A percentile compares a stretch with the other conserved stretches of the same genome.
Conservation (phyloP, 176 grass and related monocot species). For the Stipa capillata region DNA sequence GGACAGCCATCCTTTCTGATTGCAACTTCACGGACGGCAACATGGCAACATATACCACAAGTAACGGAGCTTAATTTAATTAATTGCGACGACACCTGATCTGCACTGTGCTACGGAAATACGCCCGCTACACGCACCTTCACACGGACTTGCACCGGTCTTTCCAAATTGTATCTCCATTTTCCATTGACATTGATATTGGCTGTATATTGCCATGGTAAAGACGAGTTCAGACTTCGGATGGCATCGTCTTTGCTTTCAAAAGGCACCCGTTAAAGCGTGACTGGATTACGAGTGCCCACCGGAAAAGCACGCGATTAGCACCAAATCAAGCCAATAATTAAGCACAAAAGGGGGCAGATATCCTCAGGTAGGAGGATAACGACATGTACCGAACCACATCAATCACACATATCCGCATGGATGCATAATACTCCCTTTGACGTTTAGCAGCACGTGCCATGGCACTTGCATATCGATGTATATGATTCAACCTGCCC, state of each 20-base stretch:
- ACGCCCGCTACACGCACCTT: not conserved
- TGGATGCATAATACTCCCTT: no score
- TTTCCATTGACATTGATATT: not conserved
- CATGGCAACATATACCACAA: no score
- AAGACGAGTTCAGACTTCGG: not conserved
- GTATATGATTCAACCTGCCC: not conserved
- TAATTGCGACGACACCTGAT: not conserved
- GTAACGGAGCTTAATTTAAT: not conserved
- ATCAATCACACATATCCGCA: not conserved
- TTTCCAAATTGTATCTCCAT: no score
- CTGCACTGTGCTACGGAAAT: not conserved
- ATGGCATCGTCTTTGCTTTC: not conserved
- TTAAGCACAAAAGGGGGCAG: not conserved
- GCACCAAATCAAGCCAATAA: not conserved
- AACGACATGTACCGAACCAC: constrained; percentile 15
- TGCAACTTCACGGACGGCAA: not conserved
- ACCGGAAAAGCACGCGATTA: not conserved
- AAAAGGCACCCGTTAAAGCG: not conserved
- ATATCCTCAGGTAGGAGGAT: not conserved
- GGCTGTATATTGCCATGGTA: not conserved
- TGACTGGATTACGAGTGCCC: not conserved
- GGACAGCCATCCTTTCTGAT: not conserved
- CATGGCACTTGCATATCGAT: not conserved
- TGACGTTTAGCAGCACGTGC: not conserved
- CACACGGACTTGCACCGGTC: not conserved